These are phyloP conservation scores for Stephania japonica DNA, from an alignment of 164 flowering plant species.

Conservation along the genomic window DNA sequence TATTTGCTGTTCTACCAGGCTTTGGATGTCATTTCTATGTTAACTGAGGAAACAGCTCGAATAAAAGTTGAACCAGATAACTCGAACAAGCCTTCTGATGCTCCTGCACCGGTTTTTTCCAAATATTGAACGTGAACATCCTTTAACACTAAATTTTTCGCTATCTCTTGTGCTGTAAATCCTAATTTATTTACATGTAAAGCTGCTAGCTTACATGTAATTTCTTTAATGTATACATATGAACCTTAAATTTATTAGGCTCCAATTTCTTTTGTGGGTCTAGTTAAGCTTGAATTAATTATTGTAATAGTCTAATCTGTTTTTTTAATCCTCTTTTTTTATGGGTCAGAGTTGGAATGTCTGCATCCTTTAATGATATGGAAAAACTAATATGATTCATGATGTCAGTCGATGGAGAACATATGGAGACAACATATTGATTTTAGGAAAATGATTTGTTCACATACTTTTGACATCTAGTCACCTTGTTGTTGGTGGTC, in stretches of 20 bases:
- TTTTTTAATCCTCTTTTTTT: not conserved
- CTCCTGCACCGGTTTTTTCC: conserved; percentile 20
- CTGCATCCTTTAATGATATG: no score
- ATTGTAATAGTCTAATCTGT: not conserved
- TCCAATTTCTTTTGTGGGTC: not conserved
- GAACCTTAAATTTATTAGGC: not conserved
- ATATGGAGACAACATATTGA: not conserved
- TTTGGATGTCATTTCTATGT: conserved; percentile 21
- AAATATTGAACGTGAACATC: not conserved
- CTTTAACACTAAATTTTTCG: not conserved
- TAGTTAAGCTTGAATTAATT: not conserved
- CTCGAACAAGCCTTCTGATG: conserved; percentile 29
- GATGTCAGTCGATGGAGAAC: not conserved
- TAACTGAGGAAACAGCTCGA: conserved; percentile 24
- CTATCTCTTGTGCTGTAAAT: conserved; percentile 8
- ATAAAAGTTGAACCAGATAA: conserved; percentile 38
- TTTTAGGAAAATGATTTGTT: no score
- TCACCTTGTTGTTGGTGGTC: no score
- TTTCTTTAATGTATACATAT: not conserved
- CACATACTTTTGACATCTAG: no score
- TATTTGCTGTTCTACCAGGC: conserved; percentile 23
- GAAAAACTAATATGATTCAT: not conserved
- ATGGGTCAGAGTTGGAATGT: not conserved
- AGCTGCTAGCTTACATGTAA: not conserved
- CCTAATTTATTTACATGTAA: not conserved